Conservation (phyloP, 2,329 filamentous ascomycete genomes). For the Cercospora sojina region DNA sequence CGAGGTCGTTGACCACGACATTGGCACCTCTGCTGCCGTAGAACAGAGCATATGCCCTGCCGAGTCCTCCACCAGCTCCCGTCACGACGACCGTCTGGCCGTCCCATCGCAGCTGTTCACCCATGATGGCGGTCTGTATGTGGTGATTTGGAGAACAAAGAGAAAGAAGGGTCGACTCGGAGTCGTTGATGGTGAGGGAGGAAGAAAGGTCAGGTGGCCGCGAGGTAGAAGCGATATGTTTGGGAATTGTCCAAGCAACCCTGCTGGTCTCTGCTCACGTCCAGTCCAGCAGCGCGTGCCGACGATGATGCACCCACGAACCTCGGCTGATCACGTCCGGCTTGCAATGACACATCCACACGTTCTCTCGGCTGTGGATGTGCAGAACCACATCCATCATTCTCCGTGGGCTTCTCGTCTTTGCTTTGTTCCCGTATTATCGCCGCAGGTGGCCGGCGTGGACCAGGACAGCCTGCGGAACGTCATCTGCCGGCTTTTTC, state of each 20-base stretch:
- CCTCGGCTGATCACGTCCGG: slow-evolving; percentile 1
- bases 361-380: not conserved
- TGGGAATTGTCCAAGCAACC: slow-evolving; percentile 9
- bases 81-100: slow-evolving; percentile 87
- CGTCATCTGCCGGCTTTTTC: slow-evolving; percentile 1
- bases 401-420: not conserved
- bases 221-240: slow-evolving; percentile 2
- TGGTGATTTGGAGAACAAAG: slow-evolving; percentile 1
- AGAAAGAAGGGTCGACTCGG: slow-evolving; percentile 10
- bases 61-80: slow-evolving; percentile 78
- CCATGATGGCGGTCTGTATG: slow-evolving; percentile 50
- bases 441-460: not conserved
- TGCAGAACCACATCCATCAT: not conserved
- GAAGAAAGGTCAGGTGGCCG: slow-evolving; percentile 1
- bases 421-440: not conserved
- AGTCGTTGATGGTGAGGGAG: slow-evolving; percentile 6
- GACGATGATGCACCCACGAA: slow-evolving; percentile 4
- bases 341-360: not conserved
- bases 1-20: slow-evolving; percentile 95
- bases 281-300: slow-evolving; percentile 5
- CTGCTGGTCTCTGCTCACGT: not conserved
- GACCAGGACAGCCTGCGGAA: not conserved
- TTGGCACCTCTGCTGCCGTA: slow-evolving; percentile 89
- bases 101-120: slow-evolving; percentile 74
- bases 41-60: slow-evolving; percentile 81